Percentiles rank a stretch among this genome's conserved stretches.
phyloP scores from a whole-genome alignment of 2,329 filamentous ascomycete genomes.

The Clonostachys sp. region DNA sequence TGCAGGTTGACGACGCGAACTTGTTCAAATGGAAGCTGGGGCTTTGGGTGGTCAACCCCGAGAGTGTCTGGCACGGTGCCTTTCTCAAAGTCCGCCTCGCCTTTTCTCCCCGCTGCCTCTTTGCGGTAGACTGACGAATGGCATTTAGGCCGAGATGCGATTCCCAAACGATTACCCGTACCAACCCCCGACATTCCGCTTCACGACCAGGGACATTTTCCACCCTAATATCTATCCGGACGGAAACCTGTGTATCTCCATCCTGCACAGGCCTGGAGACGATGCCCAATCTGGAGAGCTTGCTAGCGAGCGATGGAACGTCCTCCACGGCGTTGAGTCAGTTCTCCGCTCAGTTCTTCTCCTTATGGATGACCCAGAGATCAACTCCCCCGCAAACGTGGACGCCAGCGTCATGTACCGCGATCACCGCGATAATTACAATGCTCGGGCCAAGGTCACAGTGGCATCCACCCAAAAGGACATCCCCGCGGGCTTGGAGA shows the following conservation, averaged over 20 bases:
- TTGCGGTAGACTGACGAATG: background rate
- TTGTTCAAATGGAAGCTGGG: conserved; percentile 85
- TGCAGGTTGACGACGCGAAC: conserved; percentile 71
- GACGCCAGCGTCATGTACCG: conserved; percentile 86
- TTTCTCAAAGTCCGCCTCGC: conserved; percentile 67
- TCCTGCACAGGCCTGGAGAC: conserved; percentile 87
- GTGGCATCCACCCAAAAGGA: conserved; percentile 72
- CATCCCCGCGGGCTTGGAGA: conserved; percentile 73
- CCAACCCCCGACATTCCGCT: conserved; percentile 83
- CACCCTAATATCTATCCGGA: conserved; percentile 94
- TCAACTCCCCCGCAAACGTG: conserved; percentile 90
- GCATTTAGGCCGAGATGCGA: conserved; percentile 67
- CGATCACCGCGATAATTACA: conserved; percentile 66
- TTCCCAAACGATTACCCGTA: conserved; percentile 90
- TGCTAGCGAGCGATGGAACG: conserved; percentile 90
- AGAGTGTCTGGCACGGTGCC: conserved; percentile 86
- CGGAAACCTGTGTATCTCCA: conserved; percentile 92
- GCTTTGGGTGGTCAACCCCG: conserved; percentile 87
- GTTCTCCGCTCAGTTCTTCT: conserved; percentile 90
- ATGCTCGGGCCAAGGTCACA: conserved; percentile 61
- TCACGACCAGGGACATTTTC: conserved; percentile 68
- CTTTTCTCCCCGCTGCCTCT: background rate
- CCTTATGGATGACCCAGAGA: conserved; percentile 89
- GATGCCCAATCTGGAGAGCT: conserved; percentile 88
- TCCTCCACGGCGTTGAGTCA: conserved; percentile 89